Conservation (phyloP, 2,329 filamentous ascomycete genomes). For the Thelonectria blattea region DNA sequence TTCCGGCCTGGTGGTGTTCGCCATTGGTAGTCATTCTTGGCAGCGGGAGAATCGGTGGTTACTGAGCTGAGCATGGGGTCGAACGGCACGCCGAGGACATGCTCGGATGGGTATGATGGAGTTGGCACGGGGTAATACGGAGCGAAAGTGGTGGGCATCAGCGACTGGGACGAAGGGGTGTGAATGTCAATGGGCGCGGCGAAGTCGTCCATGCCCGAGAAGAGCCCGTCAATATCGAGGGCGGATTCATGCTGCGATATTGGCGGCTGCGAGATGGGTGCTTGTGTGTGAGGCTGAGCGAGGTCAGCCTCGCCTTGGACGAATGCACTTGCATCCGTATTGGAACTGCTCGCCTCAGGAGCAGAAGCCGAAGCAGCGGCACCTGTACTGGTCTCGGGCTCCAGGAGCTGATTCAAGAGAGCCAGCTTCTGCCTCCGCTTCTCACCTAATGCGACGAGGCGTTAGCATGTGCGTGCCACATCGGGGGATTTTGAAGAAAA, state of each 20-base stretch:
- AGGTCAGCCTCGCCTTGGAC: neutral
- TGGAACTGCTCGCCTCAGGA: neutral
- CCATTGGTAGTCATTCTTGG: neutral
- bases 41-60: neutral
- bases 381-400: constrained; percentile 23
- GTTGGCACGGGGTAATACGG: neutral
- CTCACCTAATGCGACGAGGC: constrained; percentile 42
- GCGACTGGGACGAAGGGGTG: neutral
- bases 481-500: no score
- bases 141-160: neutral
- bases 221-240: neutral
- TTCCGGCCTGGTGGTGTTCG: constrained; percentile 2
- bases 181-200: neutral
- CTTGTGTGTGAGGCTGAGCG: neutral
- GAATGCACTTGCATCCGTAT: neutral
- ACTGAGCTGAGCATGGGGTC: neutral
- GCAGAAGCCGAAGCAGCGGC: neutral
- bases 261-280: neutral
- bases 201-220: neutral
- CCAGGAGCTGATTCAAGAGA: constrained; percentile 47
- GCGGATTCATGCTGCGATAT: neutral
- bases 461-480: constrained; percentile 17
- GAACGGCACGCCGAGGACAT: neutral
- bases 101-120: neutral
- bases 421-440: constrained; percentile 52